Conservation (phyloP, 306 rosid species). For the Dalbergia cochinchinensis region DNA sequence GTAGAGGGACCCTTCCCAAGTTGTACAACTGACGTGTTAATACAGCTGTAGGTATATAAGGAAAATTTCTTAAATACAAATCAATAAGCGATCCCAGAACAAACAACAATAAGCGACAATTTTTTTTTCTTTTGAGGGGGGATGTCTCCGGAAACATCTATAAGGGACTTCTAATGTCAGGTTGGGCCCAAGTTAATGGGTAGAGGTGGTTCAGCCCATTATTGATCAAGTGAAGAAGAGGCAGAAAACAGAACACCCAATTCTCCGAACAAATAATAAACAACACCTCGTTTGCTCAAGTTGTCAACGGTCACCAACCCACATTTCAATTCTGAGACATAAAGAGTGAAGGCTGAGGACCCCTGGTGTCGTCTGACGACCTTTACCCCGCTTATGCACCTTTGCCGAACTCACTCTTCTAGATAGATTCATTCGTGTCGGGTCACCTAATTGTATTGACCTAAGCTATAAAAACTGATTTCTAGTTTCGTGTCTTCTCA, state of each 20-base stretch:
- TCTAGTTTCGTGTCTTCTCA: neutral
- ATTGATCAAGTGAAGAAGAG: neutral
- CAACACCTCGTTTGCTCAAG: neutral
- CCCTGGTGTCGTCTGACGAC: neutral
- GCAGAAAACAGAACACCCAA: too few relatives aligned
- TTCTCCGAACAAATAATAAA: too few relatives aligned
- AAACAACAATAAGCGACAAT: too few relatives aligned
- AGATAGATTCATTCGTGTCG: neutral
- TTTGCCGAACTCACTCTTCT: conserved; percentile 42
- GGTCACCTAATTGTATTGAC: neutral
- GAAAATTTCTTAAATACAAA: too few relatives aligned
- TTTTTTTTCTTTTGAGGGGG: too few relatives aligned
- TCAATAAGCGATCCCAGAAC: too few relatives aligned
- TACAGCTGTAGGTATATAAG: too few relatives aligned
- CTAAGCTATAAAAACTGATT: neutral
- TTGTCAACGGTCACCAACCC: conserved; percentile 26
- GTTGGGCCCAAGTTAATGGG: neutral
- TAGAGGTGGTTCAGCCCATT: neutral
- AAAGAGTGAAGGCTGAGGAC: neutral
- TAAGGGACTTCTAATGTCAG: neutral
- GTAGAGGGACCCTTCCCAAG: too few relatives aligned
- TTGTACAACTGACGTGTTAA: too few relatives aligned
- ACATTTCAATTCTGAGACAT: neutral
- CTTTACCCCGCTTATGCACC: conserved; percentile 25
- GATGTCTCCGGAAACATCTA: too few relatives aligned